Evolutionary conservation across 75 land plant genomes (phyloP), one percentile per base, ranked within the genome.

Genomic region (Pseudotsuga menziesii): DNA sequence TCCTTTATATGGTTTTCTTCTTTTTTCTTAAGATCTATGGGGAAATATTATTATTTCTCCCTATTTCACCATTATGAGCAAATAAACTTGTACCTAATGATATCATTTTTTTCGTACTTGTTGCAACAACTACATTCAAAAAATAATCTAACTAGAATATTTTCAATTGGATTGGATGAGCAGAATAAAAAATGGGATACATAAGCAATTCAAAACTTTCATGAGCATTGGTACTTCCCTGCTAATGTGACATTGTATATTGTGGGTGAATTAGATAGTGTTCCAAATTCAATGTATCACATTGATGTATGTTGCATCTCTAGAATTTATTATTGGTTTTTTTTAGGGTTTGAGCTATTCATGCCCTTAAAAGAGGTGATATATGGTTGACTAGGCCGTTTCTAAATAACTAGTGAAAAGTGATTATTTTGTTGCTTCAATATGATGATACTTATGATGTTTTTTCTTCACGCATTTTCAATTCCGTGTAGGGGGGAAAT

Each of bases 171-270:
- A 57, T 75, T 94, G 58, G 99, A 97, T 76, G 99, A 97, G 78
- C 98, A 97, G 80, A 94, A 94, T 58, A 89, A 97, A 86, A 91
- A 93, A 56, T 97, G 98, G 98, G 99, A 95, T 79, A 86, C 84
- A 25, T 96, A 97, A 55, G 93, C 88, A 74, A 95, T 97, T 64
- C 89, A 82, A 67, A 92, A 82, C 61, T 97, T 97, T 62, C 98
- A 97, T 87, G 99, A 97, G 72, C 93, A 98, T 27, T 95, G 99
- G 99, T 97, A 97, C 73, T 95, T 90, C 78, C 99, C 98, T 83
- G 99, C 94, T 78, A 97, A 95, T 90, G 96, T 96, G 58, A 97
- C 99, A 15, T 82, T 97, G 25, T 97, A 92, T 81, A 89, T 97
- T 73, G 99, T 97, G 55, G 99, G 99, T 57, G 98, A 97, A 78